phyloP scores from a whole-genome alignment of 176 grass and related monocot genomes.

The Poa pratensis region DNA sequence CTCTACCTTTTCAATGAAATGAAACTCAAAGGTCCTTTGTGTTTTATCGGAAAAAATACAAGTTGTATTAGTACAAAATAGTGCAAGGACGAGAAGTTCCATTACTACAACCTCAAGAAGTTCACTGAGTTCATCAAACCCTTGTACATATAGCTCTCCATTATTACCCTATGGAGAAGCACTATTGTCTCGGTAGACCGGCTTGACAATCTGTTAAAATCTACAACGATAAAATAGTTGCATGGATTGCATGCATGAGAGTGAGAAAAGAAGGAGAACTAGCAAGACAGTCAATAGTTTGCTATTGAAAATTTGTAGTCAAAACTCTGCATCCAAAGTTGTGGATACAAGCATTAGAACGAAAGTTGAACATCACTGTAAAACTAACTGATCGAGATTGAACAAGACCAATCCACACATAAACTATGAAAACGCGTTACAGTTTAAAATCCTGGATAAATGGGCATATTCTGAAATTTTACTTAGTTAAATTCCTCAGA shows the following conservation, averaged over 20 bases:
- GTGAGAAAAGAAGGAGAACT: constrained; percentile 22
- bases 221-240: constrained; percentile 31
- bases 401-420: constrained; percentile 15
- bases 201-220: constrained; percentile 31
- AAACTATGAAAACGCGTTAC: neutral
- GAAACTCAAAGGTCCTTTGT: no score
- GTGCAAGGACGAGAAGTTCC: constrained; percentile 32
- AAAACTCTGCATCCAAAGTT: constrained; percentile 25
- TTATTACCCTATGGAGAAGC: constrained; percentile 14
- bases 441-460: constrained; percentile 20
- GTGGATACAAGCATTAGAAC: constrained; percentile 14
- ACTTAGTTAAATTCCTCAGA: neutral
- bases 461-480: constrained; percentile 11
- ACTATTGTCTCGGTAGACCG: constrained; percentile 18
- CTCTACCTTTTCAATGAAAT: no score
- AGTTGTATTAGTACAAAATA: neutral
- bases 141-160: neutral
- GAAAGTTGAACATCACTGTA: constrained; percentile 2
- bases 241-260: constrained; percentile 45
- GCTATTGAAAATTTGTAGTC: neutral
- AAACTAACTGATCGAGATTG: constrained; percentile 13
- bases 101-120: constrained; percentile 8
- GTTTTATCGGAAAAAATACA: neutral
- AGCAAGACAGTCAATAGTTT: constrained; percentile 25
- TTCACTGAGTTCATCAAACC: neutral